phyloP scores from a whole-genome alignment of 2,329 filamentous ascomycete genomes.

The Aspergillus caelatus region DNA sequence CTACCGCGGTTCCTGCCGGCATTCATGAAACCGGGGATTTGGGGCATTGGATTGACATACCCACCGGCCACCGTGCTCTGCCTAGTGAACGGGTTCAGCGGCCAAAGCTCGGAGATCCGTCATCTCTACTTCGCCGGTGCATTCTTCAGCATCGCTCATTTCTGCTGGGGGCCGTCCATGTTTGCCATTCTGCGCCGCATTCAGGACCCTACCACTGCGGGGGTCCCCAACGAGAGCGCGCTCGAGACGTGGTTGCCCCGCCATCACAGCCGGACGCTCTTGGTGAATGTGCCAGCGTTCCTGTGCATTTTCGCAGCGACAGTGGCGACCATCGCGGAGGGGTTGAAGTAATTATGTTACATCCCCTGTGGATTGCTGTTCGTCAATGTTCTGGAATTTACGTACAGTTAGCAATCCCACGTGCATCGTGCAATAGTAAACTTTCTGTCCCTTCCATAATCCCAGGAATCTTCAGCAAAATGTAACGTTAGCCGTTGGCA shows the following conservation, averaged over 20 bases:
- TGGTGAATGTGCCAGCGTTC: slow-evolving; percentile 11
- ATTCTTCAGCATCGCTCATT: slow-evolving; percentile 10
- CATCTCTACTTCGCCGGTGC: slow-evolving; percentile 11
- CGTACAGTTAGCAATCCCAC: not conserved
- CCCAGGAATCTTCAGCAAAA: slow-evolving; percentile 4
- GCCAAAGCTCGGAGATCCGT: slow-evolving; percentile 4
- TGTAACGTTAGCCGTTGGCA: slow-evolving; percentile 1
- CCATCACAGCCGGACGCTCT: slow-evolving; percentile 5
- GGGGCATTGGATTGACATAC: slow-evolving; percentile 6
- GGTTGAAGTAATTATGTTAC: not conserved
- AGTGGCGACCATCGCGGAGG: slow-evolving; percentile 10
- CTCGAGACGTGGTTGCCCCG: slow-evolving; percentile 9
- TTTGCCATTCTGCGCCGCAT: slow-evolving; percentile 11
- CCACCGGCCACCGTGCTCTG: slow-evolving; percentile 5
- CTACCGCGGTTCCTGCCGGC: slow-evolving; percentile 2
- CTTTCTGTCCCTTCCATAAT: slow-evolving; percentile 3
- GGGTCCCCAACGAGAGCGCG: slow-evolving; percentile 5
- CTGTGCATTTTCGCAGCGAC: slow-evolving; percentile 10
- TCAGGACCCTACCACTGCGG: slow-evolving; percentile 1
- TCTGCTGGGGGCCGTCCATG: slow-evolving; percentile 14
- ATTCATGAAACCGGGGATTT: slow-evolving; percentile 6
- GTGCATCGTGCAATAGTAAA: not conserved
- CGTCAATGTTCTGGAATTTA: not conserved
- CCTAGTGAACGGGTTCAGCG: not conserved
- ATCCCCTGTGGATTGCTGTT: not conserved